Conservation (phyloP, 495 filamentous ascomycete species). For the Annulohypoxylon stygium region DNA sequence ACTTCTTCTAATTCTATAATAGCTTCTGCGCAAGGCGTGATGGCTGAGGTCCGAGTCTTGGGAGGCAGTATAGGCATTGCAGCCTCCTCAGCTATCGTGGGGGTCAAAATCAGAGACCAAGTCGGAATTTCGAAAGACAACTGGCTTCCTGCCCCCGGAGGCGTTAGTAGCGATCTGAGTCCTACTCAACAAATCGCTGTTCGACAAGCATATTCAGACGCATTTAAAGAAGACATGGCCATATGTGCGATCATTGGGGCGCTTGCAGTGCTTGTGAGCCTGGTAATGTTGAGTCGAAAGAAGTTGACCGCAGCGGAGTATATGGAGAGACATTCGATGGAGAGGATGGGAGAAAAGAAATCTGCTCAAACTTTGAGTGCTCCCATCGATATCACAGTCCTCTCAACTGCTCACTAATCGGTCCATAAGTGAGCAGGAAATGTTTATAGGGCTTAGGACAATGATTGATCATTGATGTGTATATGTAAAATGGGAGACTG, state of each 20-base stretch:
- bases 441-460: neutral
- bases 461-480: neutral
- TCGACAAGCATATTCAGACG: conserved; percentile 52
- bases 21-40: conserved; percentile 65
- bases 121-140: conserved; percentile 38
- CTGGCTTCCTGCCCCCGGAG: conserved; percentile 46
- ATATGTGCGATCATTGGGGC: conserved; percentile 53
- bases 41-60: conserved; percentile 65
- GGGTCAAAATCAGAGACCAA: conserved; percentile 42
- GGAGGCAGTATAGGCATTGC: conserved; percentile 68
- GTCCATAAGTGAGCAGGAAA: neutral
- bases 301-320: conserved; percentile 43
- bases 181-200: conserved; percentile 37
- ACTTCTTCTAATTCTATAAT: conserved; percentile 14
- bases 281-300: conserved; percentile 51
- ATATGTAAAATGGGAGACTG: no score
- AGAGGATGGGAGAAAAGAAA: conserved; percentile 23
- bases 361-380: conserved; percentile 8
- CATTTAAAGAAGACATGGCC: conserved; percentile 58
- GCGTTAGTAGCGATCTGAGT: conserved; percentile 7
- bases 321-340: conserved; percentile 36
- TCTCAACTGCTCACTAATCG: neutral
- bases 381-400: neutral
- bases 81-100: conserved; percentile 61
- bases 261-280: conserved; percentile 48